These are phyloP conservation scores for Pelargonium nanum DNA, from an alignment of 345 rosid genomes.

Conservation along the genomic window DNA sequence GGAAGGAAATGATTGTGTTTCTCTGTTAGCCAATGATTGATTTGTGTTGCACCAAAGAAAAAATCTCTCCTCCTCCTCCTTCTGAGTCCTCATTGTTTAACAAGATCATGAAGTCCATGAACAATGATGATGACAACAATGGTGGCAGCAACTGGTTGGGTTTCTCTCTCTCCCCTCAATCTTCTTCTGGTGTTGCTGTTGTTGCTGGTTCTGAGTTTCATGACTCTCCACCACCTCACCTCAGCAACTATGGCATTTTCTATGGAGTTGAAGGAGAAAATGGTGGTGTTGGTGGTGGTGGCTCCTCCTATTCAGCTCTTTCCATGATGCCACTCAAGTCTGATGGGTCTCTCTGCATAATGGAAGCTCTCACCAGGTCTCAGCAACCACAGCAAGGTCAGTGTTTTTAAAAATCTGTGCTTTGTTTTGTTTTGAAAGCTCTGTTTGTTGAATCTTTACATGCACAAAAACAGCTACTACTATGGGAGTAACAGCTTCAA, in stretches of 20 bases:
- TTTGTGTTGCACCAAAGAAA: too few species aligned
- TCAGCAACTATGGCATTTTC: slow-evolving; percentile 35
- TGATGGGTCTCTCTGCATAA: slow-evolving; percentile 85
- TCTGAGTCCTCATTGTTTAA: slow-evolving; percentile 7
- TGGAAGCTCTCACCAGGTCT: slow-evolving; percentile 77
- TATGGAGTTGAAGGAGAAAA: slow-evolving; percentile 39
- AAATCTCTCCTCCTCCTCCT: background rate
- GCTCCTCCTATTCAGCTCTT: slow-evolving; percentile 35
- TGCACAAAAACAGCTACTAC: slow-evolving; percentile 42
- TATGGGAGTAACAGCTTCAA: slow-evolving; percentile 37
- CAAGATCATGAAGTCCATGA: slow-evolving; percentile 48
- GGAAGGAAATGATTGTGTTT: background rate
- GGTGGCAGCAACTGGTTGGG: slow-evolving; percentile 50
- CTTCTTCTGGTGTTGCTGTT: slow-evolving; percentile 14
- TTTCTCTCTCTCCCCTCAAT: slow-evolving; percentile 70
- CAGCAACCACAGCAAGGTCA: slow-evolving; percentile 59
- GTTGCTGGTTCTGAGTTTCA: slow-evolving; percentile 26
- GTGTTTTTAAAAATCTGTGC: slow-evolving; percentile 13
- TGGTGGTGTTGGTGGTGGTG: slow-evolving; percentile 10
- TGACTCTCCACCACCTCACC: slow-evolving; percentile 23
- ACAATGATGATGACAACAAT: slow-evolving; percentile 37
- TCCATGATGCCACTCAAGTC: slow-evolving; percentile 85
- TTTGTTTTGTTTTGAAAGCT: slow-evolving; percentile 18
- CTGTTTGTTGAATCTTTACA: slow-evolving; percentile 21
- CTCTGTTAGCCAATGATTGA: background rate